phyloP scores from a whole-genome alignment of 257 asterid species.

The Solanum clarkiae region DNA sequence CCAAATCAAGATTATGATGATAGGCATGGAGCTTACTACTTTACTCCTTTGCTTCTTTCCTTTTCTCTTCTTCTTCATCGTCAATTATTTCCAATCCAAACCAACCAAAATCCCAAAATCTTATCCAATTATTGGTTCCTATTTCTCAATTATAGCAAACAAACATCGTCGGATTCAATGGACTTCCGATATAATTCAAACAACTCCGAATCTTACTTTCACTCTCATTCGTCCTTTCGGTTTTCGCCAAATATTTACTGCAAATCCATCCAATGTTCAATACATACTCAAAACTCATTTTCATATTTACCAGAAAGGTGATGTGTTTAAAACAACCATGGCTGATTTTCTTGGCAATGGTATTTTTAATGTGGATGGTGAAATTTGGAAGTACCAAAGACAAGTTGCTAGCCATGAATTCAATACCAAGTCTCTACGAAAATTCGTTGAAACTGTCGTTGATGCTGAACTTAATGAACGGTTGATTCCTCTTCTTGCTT shows the following conservation, averaged over 20 bases:
- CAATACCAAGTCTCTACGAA: conserved; percentile 38
- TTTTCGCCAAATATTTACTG: conserved; percentile 33
- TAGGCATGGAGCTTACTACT: neutral
- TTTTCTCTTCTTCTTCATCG: conserved; percentile 16
- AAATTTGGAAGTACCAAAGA: conserved; percentile 44
- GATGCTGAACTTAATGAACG: conserved; percentile 31
- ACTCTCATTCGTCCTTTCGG: conserved; percentile 45
- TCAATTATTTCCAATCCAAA: neutral
- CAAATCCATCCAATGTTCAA: conserved; percentile 43
- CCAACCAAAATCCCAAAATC: conserved; percentile 16
- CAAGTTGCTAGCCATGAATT: conserved; percentile 54
- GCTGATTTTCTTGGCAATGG: conserved; percentile 21
- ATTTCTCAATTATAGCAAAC: conserved; percentile 20
- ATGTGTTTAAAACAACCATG: neutral
- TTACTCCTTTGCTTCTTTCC: conserved; percentile 17
- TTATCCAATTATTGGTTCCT: conserved; percentile 45
- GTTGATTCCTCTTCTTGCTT: conserved; percentile 22
- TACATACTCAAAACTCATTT: conserved; percentile 49
- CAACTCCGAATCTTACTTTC: conserved; percentile 38
- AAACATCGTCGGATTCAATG: conserved; percentile 36
- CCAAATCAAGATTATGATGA: neutral
- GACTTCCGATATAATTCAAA: conserved; percentile 24
- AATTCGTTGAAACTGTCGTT: conserved; percentile 40
- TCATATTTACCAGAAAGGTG: conserved; percentile 41
- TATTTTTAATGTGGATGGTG: conserved; percentile 43